Evolutionary conservation across 2,329 filamentous ascomycete species (phyloP).

Genomic region (Didymellaceae sp.): DNA sequence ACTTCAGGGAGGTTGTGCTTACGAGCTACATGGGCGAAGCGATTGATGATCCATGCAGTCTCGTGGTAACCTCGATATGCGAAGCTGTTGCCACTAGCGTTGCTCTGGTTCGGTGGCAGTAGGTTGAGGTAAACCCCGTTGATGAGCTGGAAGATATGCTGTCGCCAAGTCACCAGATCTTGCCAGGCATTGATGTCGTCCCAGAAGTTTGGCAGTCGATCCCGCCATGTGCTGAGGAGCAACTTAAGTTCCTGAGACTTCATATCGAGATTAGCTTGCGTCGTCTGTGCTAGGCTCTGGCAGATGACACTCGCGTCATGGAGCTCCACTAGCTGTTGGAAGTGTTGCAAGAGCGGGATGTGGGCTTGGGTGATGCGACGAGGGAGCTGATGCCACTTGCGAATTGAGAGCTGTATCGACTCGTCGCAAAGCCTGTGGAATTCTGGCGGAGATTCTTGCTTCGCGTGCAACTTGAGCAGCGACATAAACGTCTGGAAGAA

Average conservation of each 20-base stretch:
- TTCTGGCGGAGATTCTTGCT: conserved; percentile 78
- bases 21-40: conserved; percentile 94
- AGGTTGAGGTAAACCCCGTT: conserved; percentile 91
- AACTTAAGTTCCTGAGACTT: conserved; percentile 97
- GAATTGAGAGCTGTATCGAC: conserved; percentile 93
- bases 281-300: conserved; percentile 85
- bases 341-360: conserved; percentile 93
- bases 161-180: conserved; percentile 98
- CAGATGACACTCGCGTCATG: conserved; percentile 98
- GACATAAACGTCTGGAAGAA: conserved; percentile 99
- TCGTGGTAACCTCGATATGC: conserved; percentile 98
- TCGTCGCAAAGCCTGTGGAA: conserved; percentile 94
- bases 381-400: conserved; percentile 99
- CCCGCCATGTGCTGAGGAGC: conserved; percentile 91
- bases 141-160: conserved; percentile 98
- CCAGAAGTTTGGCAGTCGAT: conserved; percentile 96
- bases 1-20: conserved; percentile 97
- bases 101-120: conserved; percentile 75
- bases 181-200: conserved; percentile 99
- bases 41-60: conserved; percentile 99
- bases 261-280: conserved; percentile 81
- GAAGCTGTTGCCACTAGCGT: conserved; percentile 87
- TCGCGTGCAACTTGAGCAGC: conserved; percentile 89
- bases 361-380: conserved; percentile 92
- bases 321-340: conserved; percentile 95